Conservation (phyloP, 2,329 filamentous ascomycete species). For the Aspergillus sp. region DNA sequence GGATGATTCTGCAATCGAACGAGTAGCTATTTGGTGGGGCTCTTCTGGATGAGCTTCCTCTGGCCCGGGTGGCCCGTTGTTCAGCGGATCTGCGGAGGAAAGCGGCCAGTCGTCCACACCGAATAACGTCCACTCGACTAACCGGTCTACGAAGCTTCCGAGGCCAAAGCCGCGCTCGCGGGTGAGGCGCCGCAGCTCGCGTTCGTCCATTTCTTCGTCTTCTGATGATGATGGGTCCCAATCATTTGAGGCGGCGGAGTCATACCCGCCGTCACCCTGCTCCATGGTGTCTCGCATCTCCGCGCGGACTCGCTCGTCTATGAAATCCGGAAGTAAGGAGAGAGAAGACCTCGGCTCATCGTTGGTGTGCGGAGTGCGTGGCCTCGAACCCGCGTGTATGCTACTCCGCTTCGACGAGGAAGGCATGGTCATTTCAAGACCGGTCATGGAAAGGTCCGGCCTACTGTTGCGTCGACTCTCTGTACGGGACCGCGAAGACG, state of each 20-base stretch:
- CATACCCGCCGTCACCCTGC: constrained; percentile 24
- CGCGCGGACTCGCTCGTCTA: constrained; percentile 48
- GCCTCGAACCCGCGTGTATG: not conserved
- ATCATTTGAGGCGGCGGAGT: constrained; percentile 19
- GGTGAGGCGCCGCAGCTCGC: constrained; percentile 57
- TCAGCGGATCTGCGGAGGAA: constrained; percentile 10
- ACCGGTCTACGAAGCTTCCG: constrained; percentile 60
- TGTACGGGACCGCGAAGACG: constrained; percentile 40
- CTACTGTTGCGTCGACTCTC: constrained; percentile 38
- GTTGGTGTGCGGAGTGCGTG: not conserved
- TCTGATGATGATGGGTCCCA: constrained; percentile 26
- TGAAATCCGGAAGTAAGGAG: constrained; percentile 53
- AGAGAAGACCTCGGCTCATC: constrained; percentile 18
- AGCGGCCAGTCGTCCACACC: constrained; percentile 53
- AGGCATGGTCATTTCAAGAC: constrained; percentile 21
- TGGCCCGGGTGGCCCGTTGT: not conserved
- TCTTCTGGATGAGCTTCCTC: not conserved
- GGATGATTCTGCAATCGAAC: constrained; percentile 20
- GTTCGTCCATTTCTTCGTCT: constrained; percentile 53
- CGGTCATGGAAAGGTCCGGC: constrained; percentile 25
- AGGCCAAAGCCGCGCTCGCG: constrained; percentile 59
- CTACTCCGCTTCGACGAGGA: not conserved
- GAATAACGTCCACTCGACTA: constrained; percentile 64
- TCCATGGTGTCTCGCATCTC: constrained; percentile 42
- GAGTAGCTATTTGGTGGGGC: constrained; percentile 6